phyloP scores from a whole-genome alignment of 306 rosid species.

The Casuarina equisetifolia region DNA sequence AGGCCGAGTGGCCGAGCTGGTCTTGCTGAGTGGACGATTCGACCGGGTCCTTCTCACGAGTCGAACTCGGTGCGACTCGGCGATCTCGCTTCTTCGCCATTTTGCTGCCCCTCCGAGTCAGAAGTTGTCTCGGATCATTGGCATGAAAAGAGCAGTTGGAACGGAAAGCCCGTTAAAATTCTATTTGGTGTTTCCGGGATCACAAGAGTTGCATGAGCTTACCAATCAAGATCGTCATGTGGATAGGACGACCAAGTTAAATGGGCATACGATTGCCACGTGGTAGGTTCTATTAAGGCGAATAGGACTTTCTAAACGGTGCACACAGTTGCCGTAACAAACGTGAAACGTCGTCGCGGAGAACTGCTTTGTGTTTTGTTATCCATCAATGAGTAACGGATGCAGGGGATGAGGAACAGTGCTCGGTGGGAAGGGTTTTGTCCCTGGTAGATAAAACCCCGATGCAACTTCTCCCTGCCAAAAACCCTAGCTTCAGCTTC shows the following conservation, averaged over 20 bases:
- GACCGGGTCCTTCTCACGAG: conserved; percentile 35
- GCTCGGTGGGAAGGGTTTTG: conserved; percentile 1
- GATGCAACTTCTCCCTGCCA: neutral
- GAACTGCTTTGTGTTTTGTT: neutral
- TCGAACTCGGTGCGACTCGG: conserved; percentile 40
- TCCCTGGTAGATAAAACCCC: conserved; percentile 29
- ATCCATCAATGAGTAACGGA: neutral
- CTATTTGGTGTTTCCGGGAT: too few species aligned
- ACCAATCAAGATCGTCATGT: too few species aligned
- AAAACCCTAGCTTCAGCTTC: neutral
- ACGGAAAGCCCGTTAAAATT: neutral
- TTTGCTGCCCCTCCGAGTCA: conserved; percentile 3
- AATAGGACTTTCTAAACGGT: too few species aligned
- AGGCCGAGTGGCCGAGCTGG: conserved; percentile 27
- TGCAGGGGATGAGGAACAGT: neutral
- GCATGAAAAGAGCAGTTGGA: neutral
- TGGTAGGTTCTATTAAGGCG: too few species aligned
- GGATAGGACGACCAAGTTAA: too few species aligned
- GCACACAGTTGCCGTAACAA: neutral
- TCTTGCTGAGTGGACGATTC: conserved; percentile 29
- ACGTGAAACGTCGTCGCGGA: neutral
- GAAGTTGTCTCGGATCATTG: neutral
- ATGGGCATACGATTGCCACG: too few species aligned
- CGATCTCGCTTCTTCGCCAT: conserved; percentile 83
- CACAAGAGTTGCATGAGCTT: too few species aligned